These are phyloP conservation scores for Fusarium tricinctum DNA, from an alignment of 2,329 filamentous ascomycete species.

Conservation along the genomic window DNA sequence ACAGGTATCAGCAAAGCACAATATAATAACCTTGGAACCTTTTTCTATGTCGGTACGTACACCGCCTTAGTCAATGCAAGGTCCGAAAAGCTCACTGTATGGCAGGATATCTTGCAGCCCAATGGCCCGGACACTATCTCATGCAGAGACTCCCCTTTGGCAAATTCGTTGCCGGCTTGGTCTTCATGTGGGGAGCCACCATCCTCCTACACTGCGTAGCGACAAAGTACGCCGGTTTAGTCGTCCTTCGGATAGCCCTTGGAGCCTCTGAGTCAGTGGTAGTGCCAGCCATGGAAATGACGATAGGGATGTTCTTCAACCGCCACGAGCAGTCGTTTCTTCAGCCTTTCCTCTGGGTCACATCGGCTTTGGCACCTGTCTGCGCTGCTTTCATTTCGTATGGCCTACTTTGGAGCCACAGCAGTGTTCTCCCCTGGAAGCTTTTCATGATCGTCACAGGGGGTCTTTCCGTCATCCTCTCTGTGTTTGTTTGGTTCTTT, in stretches of 20 bases:
- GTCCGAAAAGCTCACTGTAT: neutral
- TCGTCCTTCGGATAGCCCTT: conserved; percentile 55
- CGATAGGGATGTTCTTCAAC: conserved; percentile 58
- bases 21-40: conserved; percentile 20
- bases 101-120: conserved; percentile 13
- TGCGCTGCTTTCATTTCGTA: conserved; percentile 58
- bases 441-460: conserved; percentile 58
- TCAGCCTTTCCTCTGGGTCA: conserved; percentile 54
- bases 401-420: conserved; percentile 56
- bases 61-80: rapidly evolving
- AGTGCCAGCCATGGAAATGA: conserved; percentile 59
- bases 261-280: conserved; percentile 55
- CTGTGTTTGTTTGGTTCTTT: conserved; percentile 54
- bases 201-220: conserved; percentile 58
- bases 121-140: conserved; percentile 25
- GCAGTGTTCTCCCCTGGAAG: conserved; percentile 54
- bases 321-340: conserved; percentile 53
- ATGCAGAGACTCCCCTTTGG: conserved; percentile 57
- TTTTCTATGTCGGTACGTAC: conserved; percentile 23
- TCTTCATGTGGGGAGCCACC: conserved; percentile 55
- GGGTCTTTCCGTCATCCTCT: conserved; percentile 53
- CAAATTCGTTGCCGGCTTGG: conserved; percentile 52
- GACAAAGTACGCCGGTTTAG: conserved; percentile 53
- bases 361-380: conserved; percentile 54
- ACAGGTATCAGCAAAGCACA: conserved; percentile 22